A percentile compares a stretch with the other conserved stretches of the same genome.
Conservation (phyloP, 2,329 filamentous ascomycete genomes). For the Xylaria hypoxylon region DNA sequence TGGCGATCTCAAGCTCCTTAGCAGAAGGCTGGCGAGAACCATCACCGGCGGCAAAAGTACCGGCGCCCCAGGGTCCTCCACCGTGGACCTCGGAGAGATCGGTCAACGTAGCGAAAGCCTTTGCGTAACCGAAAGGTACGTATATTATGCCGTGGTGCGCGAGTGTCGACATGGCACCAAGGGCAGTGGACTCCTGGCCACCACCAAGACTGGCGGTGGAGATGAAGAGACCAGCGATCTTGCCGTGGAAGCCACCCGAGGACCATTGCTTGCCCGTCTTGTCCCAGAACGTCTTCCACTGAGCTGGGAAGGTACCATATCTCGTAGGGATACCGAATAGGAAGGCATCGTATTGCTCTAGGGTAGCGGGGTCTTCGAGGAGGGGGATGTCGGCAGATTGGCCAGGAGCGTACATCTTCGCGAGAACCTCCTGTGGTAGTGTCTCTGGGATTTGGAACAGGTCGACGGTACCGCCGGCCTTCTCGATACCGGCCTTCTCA, state of each 20-base stretch:
- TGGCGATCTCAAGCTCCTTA: constrained; percentile 83
- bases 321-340: constrained; percentile 95
- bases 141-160: constrained; percentile 95
- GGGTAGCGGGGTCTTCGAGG: constrained; percentile 65
- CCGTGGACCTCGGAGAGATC: constrained; percentile 85
- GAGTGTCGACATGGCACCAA: constrained; percentile 85
- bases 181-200: constrained; percentile 90
- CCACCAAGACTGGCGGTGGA: constrained; percentile 86
- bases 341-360: constrained; percentile 86
- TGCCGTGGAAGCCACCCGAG: constrained; percentile 81
- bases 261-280: constrained; percentile 87
- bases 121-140: constrained; percentile 94
- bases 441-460: constrained; percentile 93
- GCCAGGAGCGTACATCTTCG: constrained; percentile 89
- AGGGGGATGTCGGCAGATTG: constrained; percentile 77
- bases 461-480: constrained; percentile 83
- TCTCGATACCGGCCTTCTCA: constrained; percentile 89
- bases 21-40: constrained; percentile 84
- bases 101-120: constrained; percentile 75
- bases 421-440: constrained; percentile 82
- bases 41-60: constrained; percentile 83
- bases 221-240: constrained; percentile 92
- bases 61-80: constrained; percentile 91
- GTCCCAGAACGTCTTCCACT: constrained; percentile 97
- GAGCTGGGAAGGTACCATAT: constrained; percentile 96